A percentile compares a stretch with the other conserved stretches of the same genome.
Evolutionary conservation across 352 stramenopile genomes (phyloP).

Genomic region (Elongisporangium prolatum): DNA sequence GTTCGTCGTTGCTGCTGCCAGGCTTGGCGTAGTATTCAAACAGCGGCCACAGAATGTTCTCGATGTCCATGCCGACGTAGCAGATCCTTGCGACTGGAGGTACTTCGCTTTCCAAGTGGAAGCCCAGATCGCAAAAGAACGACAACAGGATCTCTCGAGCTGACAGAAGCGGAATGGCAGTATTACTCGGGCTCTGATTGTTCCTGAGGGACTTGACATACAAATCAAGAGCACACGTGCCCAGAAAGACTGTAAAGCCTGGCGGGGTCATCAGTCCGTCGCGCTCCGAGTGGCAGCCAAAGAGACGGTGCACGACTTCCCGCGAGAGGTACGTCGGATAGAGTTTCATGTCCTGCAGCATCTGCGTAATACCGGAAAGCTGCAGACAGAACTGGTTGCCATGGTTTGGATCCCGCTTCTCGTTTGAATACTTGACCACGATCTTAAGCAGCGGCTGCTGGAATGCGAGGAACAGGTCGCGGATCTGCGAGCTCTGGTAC

Average conservation of each 20-base stretch:
- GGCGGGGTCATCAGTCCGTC: slow-evolving; percentile 33
- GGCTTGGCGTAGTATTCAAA: slow-evolving; percentile 70
- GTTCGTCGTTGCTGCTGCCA: slow-evolving; percentile 11
- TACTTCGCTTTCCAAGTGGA: slow-evolving; percentile 41
- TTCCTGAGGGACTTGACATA: slow-evolving; percentile 26
- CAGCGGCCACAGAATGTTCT: slow-evolving; percentile 71
- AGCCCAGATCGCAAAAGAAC: slow-evolving; percentile 61
- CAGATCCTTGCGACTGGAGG: slow-evolving; percentile 32
- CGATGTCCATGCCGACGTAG: slow-evolving; percentile 62
- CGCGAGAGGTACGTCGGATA: slow-evolving; percentile 45
- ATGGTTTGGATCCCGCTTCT: slow-evolving; percentile 28
- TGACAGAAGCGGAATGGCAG: slow-evolving; percentile 33
- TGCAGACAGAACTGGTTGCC: slow-evolving; percentile 45
- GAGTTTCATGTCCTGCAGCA: slow-evolving; percentile 63
- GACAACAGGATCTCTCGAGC: slow-evolving; percentile 58
- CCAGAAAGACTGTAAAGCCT: slow-evolving; percentile 52
- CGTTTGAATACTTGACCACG: slow-evolving; percentile 46
- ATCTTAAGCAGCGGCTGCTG: slow-evolving; percentile 44
- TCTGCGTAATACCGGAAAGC: slow-evolving; percentile 29
- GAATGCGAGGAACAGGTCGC: slow-evolving; percentile 59
- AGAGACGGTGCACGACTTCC: slow-evolving; percentile 43
- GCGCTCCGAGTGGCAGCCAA: slow-evolving; percentile 29
- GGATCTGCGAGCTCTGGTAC: slow-evolving; percentile 45
- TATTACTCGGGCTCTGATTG: not conserved
- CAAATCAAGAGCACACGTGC: slow-evolving; percentile 54